Percentiles rank a stretch among this genome's conserved stretches.
These are phyloP conservation scores for Chimonanthus salicifolius DNA, from an alignment of 164 flowering plant species.

Conservation along the genomic window DNA sequence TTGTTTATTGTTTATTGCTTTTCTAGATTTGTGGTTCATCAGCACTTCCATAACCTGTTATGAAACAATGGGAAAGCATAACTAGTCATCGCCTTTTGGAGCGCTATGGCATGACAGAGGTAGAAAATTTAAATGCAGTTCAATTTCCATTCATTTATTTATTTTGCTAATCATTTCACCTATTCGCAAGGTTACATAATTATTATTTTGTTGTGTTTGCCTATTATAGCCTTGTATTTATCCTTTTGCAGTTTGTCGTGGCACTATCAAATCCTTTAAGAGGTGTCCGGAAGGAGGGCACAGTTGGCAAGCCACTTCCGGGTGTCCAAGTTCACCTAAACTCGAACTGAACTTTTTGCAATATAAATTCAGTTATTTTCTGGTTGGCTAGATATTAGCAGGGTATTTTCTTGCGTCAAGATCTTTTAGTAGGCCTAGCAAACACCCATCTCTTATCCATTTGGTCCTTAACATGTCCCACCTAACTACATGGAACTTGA, in stretches of 20 bases:
- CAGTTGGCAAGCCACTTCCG: no score
- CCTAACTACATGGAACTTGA: no score
- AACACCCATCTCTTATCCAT: no score
- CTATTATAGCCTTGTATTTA: slow-evolving; percentile 76
- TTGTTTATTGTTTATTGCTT: neutral
- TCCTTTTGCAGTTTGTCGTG: slow-evolving; percentile 22
- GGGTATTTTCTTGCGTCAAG: neutral
- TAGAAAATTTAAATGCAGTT: no score
- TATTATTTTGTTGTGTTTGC: slow-evolving; percentile 63
- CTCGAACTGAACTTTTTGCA: neutral
- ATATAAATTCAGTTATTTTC: neutral
- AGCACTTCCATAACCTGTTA: slow-evolving; percentile 91
- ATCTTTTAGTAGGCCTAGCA: no score
- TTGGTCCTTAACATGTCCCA: no score
- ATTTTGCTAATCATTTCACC: no score
- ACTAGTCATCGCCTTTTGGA: slow-evolving; percentile 20
- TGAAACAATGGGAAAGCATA: slow-evolving; percentile 91
- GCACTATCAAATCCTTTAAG: slow-evolving; percentile 16
- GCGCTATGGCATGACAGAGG: no score
- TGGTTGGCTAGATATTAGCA: slow-evolving; percentile 4
- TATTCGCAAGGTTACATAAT: slow-evolving; percentile 3
- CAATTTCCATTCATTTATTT: no score
- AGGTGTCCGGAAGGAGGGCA: slow-evolving; percentile 56
- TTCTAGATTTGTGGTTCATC: slow-evolving; percentile 98
- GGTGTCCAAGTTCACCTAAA: neutral